Evolutionary conservation across 768 basidiomycete genomes (phyloP), one percentile per base, ranked within the genome.

Genomic region (Lyophyllum shimeji): DNA sequence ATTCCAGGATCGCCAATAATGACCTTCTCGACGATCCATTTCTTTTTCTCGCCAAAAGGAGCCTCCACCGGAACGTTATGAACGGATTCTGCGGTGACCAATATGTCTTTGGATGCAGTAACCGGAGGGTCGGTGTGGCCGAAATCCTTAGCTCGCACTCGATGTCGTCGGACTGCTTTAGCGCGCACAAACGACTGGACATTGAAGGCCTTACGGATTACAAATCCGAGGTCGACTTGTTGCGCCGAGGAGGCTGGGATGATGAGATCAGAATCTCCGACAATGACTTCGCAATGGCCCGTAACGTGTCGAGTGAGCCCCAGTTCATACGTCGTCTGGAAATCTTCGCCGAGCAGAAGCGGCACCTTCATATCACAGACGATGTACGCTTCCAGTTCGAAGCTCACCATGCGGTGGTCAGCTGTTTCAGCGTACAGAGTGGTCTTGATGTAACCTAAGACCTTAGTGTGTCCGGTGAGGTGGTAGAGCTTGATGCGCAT

Each of bases 311-410:
- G 46, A 1, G 20, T 53, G 2, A 50, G n/a, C 2, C 48, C 29
- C 7, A 50, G 20, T 24, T 50, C 48, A 37, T 73, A 74, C 42
- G 71, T 67, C 57, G 71, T 71, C 4, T 69, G 43, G 34, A 67
- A 71, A 40, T 71, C 70, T 46, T 71, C 69, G 2, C 71, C 71
- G 3, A 73, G 49, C 33, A 73, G 66, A 23, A 73, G 63, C 0
- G 65, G 65, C 0, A 68, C 65, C 4, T 54, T 33, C 65, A 68
- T 68, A 0, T 52, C 57, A 1, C 61, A 25, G 0, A 68, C 67
- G 0, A 67, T 61, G 42, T 67, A 67, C 5, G 66, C 66, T 56
- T 67, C 64, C 0, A 64, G 33, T 20, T 64, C 63, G 37, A 65
- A 65, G 3, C 57, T 46, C 1, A 65, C 24, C 0, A 56, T 27